phyloP scores from a whole-genome alignment of 163 green algal species.

The Scenedesmus sp. region DNA sequence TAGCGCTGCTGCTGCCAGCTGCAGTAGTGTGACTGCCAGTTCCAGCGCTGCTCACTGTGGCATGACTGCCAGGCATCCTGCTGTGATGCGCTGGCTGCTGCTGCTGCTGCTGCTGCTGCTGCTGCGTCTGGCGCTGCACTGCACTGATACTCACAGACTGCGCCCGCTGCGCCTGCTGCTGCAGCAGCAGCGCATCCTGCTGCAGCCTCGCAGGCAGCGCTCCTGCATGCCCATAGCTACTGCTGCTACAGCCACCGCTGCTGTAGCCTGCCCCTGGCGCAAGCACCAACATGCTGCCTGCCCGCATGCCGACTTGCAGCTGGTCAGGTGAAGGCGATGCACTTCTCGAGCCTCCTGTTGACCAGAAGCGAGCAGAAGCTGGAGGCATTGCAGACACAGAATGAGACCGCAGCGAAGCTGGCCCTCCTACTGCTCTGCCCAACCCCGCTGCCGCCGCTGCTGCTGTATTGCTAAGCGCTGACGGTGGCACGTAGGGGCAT shows the following conservation, averaged over 20 bases:
- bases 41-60: neutral
- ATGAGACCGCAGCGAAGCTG: neutral
- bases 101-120: constrained; percentile 10
- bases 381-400: neutral
- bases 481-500: neutral
- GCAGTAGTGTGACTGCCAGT: neutral
- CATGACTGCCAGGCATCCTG: neutral
- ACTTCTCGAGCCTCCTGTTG: neutral
- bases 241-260: neutral
- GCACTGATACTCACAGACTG: neutral
- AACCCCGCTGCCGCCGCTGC: neutral
- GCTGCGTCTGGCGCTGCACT: neutral
- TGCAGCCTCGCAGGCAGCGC: neutral
- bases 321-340: neutral
- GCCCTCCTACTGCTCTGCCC: neutral
- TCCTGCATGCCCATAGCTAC: neutral
- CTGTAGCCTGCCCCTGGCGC: neutral
- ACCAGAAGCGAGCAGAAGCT: neutral
- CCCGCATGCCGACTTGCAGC: neutral
- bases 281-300: neutral
- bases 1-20: neutral
- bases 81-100: neutral
- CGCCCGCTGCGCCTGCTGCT: neutral
- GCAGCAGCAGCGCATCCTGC: neutral
- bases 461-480: neutral